Percentiles rank a stretch among this genome's conserved stretches.
Evolutionary conservation across 2,329 filamentous ascomycete species (phyloP).

Genomic region (Akanthomyces lecanii): DNA sequence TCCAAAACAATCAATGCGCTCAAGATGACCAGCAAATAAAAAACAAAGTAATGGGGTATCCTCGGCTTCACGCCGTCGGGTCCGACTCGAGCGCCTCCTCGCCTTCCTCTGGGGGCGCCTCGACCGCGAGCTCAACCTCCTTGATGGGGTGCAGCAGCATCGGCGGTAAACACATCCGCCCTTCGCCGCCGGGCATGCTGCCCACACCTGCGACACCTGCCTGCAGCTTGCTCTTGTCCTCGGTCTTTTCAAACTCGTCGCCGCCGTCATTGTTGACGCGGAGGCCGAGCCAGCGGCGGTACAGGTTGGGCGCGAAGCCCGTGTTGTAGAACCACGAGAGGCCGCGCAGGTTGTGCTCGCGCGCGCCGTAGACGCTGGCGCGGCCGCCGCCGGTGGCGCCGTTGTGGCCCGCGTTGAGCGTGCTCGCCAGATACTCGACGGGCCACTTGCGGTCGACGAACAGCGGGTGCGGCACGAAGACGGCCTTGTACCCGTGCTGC

Average conservation of each 20-base stretch:
- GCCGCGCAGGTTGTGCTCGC: constrained; percentile 84
- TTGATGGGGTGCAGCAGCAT: constrained; percentile 91
- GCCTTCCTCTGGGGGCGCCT: constrained; percentile 47
- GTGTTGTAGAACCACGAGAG: constrained; percentile 92
- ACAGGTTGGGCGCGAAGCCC: constrained; percentile 75
- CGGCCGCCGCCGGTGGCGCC: constrained; percentile 69
- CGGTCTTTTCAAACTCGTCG: constrained; percentile 66
- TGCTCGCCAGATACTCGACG: constrained; percentile 66
- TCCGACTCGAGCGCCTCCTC: constrained; percentile 43
- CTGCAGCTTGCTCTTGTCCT: constrained; percentile 45
- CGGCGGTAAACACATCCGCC: constrained; percentile 84
- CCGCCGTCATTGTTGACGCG: constrained; percentile 74
- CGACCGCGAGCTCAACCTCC: constrained; percentile 63
- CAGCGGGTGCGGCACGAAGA: constrained; percentile 84
- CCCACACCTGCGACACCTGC: constrained; percentile 39
- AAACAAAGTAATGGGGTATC: constrained; percentile 1
- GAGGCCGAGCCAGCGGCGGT: constrained; percentile 80
- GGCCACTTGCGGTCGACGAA: constrained; percentile 89
- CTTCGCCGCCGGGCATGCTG: constrained; percentile 64
- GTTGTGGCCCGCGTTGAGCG: constrained; percentile 76
- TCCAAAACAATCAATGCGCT: not conserved
- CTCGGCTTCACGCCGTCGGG: constrained; percentile 33
- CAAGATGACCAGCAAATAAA: not conserved
- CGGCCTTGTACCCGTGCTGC: constrained; percentile 89
- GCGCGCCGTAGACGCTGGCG: constrained; percentile 72